phyloP scores from a whole-genome alignment of 768 basidiomycete species.

The Lenzites betulinus region DNA sequence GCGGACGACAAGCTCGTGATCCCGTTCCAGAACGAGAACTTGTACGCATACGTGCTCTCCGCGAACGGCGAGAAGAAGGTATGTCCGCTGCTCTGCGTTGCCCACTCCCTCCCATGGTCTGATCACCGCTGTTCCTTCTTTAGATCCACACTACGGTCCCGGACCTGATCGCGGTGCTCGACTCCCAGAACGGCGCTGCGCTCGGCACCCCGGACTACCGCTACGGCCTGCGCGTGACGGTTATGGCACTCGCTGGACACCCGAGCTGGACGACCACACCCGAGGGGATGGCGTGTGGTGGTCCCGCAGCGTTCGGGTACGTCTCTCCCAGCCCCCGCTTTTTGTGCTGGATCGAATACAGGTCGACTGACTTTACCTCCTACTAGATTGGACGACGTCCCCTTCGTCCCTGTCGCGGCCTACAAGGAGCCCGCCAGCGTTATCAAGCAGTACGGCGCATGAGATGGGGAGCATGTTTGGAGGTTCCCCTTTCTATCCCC shows the following conservation, averaged over 20 bases:
- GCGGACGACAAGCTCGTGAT: constrained; percentile 42
- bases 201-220: constrained; percentile 63
- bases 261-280: constrained; percentile 57
- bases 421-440: constrained; percentile 27
- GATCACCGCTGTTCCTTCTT: too few relatives aligned
- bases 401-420: constrained; percentile 17
- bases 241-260: constrained; percentile 47
- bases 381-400: constrained; percentile 15
- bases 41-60: constrained; percentile 44
- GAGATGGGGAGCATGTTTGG: too few relatives aligned
- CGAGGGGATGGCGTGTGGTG: constrained; percentile 52
- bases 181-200: constrained; percentile 60
- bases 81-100: too few relatives aligned
- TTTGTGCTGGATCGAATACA: too few relatives aligned
- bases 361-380: background rate
- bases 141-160: constrained; percentile 60
- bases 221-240: constrained; percentile 62
- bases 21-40: constrained; percentile 66
- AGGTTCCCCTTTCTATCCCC: too few relatives aligned
- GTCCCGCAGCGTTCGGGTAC: constrained; percentile 55
- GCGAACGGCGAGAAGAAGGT: constrained; percentile 36
- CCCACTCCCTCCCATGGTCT: too few relatives aligned
- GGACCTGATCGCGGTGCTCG: constrained; percentile 64
- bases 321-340: too few relatives aligned
- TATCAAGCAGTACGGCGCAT: constrained; percentile 12